These are phyloP conservation scores for Talaromyces marneffei DNA, from an alignment of 2,329 filamentous ascomycete species.

Conservation along the genomic window DNA sequence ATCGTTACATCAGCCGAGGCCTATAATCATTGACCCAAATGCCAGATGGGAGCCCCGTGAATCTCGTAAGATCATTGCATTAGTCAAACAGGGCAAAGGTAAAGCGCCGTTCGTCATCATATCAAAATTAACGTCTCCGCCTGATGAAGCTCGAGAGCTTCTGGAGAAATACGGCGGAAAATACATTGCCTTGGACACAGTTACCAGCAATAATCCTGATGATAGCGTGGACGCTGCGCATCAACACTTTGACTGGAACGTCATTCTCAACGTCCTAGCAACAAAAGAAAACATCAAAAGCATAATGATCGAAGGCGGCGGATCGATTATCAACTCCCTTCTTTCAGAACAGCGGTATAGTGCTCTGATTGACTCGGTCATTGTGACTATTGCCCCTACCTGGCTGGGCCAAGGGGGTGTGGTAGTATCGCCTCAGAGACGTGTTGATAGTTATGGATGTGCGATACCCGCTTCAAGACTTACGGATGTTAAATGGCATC, in stretches of 20 bases:
- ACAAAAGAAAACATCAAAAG: constrained; percentile 56
- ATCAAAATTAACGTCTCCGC: constrained; percentile 14
- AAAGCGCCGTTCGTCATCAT: constrained; percentile 66
- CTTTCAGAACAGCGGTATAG: constrained; percentile 47
- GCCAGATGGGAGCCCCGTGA: constrained; percentile 61
- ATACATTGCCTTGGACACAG: constrained; percentile 24
- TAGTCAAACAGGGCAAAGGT: constrained; percentile 58
- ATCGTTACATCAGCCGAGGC: constrained; percentile 60
- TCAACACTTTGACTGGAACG: constrained; percentile 49
- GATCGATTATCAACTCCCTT: constrained; percentile 71
- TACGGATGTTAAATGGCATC: constrained; percentile 63
- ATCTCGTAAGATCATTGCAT: constrained; percentile 58
- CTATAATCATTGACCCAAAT: constrained; percentile 71
- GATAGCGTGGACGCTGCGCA: constrained; percentile 12
- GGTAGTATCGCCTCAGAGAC: constrained; percentile 62
- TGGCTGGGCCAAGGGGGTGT: constrained; percentile 81
- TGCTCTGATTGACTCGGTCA: constrained; percentile 62
- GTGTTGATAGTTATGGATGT: constrained; percentile 44
- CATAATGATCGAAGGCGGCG: constrained; percentile 89
- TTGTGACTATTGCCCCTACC: constrained; percentile 81
- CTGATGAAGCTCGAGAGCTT: constrained; percentile 19
- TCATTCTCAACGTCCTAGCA: constrained; percentile 53
- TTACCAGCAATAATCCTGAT: background rate
- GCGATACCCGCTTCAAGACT: constrained; percentile 56
- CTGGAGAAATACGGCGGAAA: constrained; percentile 26